These are phyloP conservation scores for Babesia sp. DNA, from an alignment of 169 alveolate species.

Conservation along the genomic window DNA sequence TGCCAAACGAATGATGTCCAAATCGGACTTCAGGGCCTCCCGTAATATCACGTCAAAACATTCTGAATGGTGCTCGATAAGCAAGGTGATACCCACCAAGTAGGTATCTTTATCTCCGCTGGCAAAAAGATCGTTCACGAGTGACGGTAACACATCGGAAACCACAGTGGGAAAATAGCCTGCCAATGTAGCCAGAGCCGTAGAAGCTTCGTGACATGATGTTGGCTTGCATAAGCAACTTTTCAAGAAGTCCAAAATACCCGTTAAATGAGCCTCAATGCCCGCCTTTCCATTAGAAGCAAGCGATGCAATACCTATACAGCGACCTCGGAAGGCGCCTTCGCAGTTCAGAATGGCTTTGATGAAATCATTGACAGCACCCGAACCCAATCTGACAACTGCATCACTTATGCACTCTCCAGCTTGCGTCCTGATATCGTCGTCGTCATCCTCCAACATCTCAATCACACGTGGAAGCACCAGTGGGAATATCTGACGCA, in stretches of 20 bases:
- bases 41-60: constrained; percentile 13
- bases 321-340: constrained; percentile 36
- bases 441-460: constrained; percentile 39
- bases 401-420: constrained; percentile 53
- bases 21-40: constrained; percentile 16
- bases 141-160: constrained; percentile 32
- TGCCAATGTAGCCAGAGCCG: constrained; percentile 29
- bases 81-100: constrained; percentile 14
- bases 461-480: constrained; percentile 29
- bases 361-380: constrained; percentile 24
- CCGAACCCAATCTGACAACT: constrained; percentile 23
- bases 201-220: constrained; percentile 32
- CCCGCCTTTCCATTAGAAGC: constrained; percentile 40
- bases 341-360: constrained; percentile 20
- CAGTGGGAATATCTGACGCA: constrained; percentile 36
- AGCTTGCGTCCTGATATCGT: constrained; percentile 26
- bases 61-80: constrained; percentile 28
- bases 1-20: constrained; percentile 31
- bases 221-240: constrained; percentile 7
- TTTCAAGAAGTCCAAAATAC: constrained; percentile 23
- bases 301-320: constrained; percentile 38
- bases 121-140: constrained; percentile 18
- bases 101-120: constrained; percentile 18
- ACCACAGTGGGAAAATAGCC: constrained; percentile 32
- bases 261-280: constrained; percentile 13